Evolutionary conservation across 345 rosid genomes (phyloP), one percentile per base, ranked within the genome.

Genomic region (Salix udensis): DNA sequence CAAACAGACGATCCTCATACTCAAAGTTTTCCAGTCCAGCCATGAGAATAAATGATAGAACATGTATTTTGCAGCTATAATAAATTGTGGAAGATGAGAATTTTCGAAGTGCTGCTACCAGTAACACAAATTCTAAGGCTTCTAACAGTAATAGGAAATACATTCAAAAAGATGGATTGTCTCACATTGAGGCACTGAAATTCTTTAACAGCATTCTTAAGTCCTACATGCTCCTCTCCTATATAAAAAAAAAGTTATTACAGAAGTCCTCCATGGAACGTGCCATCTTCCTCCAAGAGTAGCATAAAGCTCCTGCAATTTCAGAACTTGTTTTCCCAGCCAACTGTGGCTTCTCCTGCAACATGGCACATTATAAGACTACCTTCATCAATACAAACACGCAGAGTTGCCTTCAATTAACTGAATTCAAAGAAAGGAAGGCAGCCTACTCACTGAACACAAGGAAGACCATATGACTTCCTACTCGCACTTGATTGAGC

Each of bases 401-500:
- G 28, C 14, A 3, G 28, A 23, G 64, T 58, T 23, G 23, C 15
- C 28, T 58, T 58, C 64, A 58, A 23, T 58, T 10, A 58, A 58
- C 28, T 24, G 14, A 3, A 24, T 4, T 58, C 36, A 34, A 36
- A 66, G 40, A 37, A 66, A 66, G 23, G 21, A 66, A 34, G 40
- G 23, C 44, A 36, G 21, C 39, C 23, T 66, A 66, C 69, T 30
- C 42, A 18, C 40, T 66, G 13, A 66, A 34, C 44, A 37, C n/a
- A n/a, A 66, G 24, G n/a, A 66, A 28, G 5, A 19, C 24, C 26
- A 18, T 8, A 34, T 66, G 23, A 66, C 69, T 36, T 31, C 23
- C 61, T 73, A 68, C 70, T 69, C 77, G 71, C 89, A 84, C 65
- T 87, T 87, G 52, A 87, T 87, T 31, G 86, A 87, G 18, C 82